Percentiles rank a stretch among this genome's conserved stretches.
These are phyloP conservation scores for Sarocladiaceae sp. DNA, from an alignment of 2,329 filamentous ascomycete genomes.

Conservation along the genomic window DNA sequence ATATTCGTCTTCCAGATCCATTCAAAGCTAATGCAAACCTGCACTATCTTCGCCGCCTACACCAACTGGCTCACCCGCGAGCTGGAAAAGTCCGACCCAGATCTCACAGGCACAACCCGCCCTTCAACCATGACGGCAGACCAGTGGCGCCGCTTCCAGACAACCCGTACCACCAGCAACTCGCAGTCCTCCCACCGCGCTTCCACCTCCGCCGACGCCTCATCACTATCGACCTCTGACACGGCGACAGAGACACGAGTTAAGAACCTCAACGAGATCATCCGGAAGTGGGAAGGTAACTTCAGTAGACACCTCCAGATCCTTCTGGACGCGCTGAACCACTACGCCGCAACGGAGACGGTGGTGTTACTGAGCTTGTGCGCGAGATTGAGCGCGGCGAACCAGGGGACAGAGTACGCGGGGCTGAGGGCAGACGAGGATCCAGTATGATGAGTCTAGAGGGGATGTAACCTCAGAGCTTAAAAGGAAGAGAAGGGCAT, in stretches of 20 bases:
- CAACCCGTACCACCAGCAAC: slow-evolving; percentile 19
- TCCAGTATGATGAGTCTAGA: slow-evolving; percentile 14
- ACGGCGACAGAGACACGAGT: slow-evolving; percentile 45
- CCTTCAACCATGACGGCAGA: slow-evolving; percentile 54
- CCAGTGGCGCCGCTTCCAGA: slow-evolving; percentile 54
- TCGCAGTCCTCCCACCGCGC: slow-evolving; percentile 33
- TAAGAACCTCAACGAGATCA: slow-evolving; percentile 75
- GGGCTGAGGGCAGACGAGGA: slow-evolving; percentile 56
- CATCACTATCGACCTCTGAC: slow-evolving; percentile 24
- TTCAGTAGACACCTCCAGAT: slow-evolving; percentile 92
- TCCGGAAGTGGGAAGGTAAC: slow-evolving; percentile 87
- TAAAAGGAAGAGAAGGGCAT: too few species aligned
- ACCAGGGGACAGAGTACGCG: slow-evolving; percentile 64
- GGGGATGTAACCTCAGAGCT: neutral
- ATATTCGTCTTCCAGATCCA: slow-evolving; percentile 61
- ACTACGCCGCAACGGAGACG: slow-evolving; percentile 95
- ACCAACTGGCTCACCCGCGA: slow-evolving; percentile 81
- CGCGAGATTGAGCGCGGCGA: slow-evolving; percentile 73
- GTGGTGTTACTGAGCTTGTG: slow-evolving; percentile 87
- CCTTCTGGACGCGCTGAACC: slow-evolving; percentile 88
- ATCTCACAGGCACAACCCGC: slow-evolving; percentile 57
- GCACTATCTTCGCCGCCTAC: slow-evolving; percentile 88
- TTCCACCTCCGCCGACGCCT: slow-evolving; percentile 24
- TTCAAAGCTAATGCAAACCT: slow-evolving; percentile 93
- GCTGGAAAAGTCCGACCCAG: slow-evolving; percentile 75